Evolutionary conservation across 345 rosid species (phyloP).

Genomic region (Populus alba): DNA sequence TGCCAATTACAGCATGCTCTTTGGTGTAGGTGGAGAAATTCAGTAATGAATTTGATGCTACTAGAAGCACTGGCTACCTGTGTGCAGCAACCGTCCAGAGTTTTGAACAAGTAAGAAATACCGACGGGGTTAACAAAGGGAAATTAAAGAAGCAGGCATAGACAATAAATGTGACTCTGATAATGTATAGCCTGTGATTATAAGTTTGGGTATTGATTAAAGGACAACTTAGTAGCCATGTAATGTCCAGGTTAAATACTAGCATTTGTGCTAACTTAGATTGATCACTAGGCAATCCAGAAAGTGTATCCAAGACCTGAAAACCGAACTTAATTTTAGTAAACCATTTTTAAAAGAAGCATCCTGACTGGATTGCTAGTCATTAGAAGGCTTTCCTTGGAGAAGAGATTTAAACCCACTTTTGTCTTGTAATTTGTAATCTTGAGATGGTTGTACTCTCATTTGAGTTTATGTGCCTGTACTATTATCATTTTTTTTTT

Average conservation of each 20-base stretch:
- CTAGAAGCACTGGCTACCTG: conserved; percentile 80
- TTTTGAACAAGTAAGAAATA: conserved; percentile 64
- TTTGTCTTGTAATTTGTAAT: neutral
- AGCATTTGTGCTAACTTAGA: neutral
- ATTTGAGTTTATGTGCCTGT: no score
- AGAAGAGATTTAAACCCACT: neutral
- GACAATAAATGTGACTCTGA: neutral
- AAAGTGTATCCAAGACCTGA: neutral
- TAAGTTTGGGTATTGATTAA: neutral
- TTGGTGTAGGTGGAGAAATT: conserved; percentile 57
- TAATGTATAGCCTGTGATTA: neutral
- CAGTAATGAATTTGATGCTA: conserved; percentile 72
- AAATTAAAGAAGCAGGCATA: neutral
- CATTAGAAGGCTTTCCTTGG: neutral
- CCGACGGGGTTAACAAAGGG: neutral
- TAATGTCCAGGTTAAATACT: neutral
- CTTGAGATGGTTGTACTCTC: no score
- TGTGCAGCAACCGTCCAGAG: conserved; percentile 80
- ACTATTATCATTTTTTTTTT: neutral
- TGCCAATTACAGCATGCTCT: neutral
- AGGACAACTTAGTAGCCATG: neutral
- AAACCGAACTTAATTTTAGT: neutral
- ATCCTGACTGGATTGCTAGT: neutral
- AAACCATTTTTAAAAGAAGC: neutral
- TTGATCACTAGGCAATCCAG: neutral